Evolutionary conservation across 345 rosid species (phyloP).

Genomic region (Turnera subulata): DNA sequence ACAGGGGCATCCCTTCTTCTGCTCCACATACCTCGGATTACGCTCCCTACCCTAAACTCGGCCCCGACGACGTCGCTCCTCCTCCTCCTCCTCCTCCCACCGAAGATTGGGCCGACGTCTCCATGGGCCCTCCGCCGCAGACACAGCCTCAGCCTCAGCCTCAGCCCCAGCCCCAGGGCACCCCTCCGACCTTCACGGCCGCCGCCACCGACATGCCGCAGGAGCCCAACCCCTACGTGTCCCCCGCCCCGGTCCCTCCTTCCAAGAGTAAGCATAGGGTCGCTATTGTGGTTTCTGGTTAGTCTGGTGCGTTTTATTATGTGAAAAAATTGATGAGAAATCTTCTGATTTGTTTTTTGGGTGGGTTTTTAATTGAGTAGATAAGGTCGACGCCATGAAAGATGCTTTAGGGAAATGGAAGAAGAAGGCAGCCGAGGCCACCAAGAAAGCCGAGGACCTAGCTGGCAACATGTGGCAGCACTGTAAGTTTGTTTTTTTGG

Average conservation of each 20-base stretch:
- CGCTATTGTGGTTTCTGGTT: neutral
- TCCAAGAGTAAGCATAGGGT: constrained; percentile 45
- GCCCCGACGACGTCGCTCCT: constrained; percentile 68
- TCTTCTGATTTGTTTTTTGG: too few species aligned
- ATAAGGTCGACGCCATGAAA: constrained; percentile 76
- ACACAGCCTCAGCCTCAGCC: constrained; percentile 11
- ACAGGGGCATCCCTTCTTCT: constrained; percentile 7
- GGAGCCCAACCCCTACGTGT: constrained; percentile 78
- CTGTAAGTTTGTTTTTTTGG: constrained; percentile 29
- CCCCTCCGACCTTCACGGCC: constrained; percentile 40
- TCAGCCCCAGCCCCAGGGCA: constrained; percentile 9
- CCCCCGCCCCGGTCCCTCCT: constrained; percentile 44
- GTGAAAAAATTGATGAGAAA: neutral
- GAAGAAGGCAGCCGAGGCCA: constrained; percentile 83
- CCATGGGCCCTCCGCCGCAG: constrained; percentile 17
- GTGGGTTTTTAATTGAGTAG: constrained; percentile 25
- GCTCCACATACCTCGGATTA: constrained; percentile 70
- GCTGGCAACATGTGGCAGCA: constrained; percentile 93
- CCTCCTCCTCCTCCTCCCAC: constrained; percentile 62
- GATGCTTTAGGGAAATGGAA: constrained; percentile 84
- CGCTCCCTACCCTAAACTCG: constrained; percentile 88
- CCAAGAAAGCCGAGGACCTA: constrained; percentile 90
- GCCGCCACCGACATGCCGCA: constrained; percentile 78
- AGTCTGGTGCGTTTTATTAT: too few species aligned
- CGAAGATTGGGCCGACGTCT: constrained; percentile 30